Conservation (phyloP, 495 filamentous ascomycete species). For the Niebla homalea region DNA sequence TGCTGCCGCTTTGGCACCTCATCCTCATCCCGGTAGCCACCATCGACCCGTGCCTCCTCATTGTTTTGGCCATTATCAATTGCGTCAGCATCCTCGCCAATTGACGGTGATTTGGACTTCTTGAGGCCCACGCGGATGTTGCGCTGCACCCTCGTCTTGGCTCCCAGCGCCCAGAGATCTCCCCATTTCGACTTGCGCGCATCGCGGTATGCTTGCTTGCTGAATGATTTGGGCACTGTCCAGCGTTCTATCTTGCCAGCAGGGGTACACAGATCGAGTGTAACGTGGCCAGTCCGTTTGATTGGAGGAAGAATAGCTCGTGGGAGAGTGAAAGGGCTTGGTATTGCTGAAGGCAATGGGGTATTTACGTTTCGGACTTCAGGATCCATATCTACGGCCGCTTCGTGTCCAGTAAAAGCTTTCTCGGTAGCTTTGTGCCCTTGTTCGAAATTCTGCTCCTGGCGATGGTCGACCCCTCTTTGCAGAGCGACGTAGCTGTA, state of each 20-base stretch:
- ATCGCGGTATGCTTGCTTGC: conserved; percentile 71
- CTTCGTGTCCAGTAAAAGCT: conserved; percentile 39
- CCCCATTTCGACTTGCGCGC: conserved; percentile 86
- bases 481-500: conserved; percentile 87
- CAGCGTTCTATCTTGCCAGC: conserved; percentile 80
- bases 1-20: background rate
- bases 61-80: background rate
- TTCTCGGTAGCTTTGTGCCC: conserved; percentile 31
- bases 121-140: conserved; percentile 49
- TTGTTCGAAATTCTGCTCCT: conserved; percentile 28
- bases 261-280: conserved; percentile 83
- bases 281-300: conserved; percentile 78
- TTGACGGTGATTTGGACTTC: conserved; percentile 40
- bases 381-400: conserved; percentile 8
- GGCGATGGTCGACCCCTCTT: conserved; percentile 48
- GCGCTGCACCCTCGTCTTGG: conserved; percentile 62
- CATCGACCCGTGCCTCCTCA: background rate
- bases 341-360: background rate
- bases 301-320: conserved; percentile 65
- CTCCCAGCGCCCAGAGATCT: conserved; percentile 89
- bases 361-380: conserved; percentile 13
- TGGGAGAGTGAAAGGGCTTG: conserved; percentile 56
- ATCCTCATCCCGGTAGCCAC: background rate
- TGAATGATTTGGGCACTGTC: conserved; percentile 73
- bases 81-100: conserved; percentile 24